Base-by-base conservation (phyloP, 441 rosid genomes). In the Mallotus repandus region DNA sequence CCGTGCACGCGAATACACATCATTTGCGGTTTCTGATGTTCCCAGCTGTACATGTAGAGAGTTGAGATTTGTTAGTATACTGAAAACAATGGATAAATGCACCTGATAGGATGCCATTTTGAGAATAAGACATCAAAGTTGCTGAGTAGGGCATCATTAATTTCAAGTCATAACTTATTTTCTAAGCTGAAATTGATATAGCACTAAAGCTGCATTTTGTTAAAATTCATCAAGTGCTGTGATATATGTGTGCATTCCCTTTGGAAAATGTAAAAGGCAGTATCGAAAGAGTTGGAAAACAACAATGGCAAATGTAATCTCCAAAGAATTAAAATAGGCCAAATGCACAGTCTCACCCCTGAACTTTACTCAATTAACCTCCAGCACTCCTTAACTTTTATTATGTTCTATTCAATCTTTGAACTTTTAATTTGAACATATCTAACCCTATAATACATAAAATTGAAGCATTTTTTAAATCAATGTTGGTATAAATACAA, bases 1-100 rank as follows among this genome's bases (percentile, higher is more conserved):
- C 68, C 87, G 82, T 4, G 98, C 97, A 0, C 96, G 94, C 94
- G 96, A 91, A 62, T 81, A 70, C 63, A 94, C 86, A 0, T 88
- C 91, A 22, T 76, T 75, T 13, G 89, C 86, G 0, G 89, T 87
- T 81, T 91, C 96, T 15, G 98, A 85, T 41, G 94, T 95, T 74
- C 97, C 99, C 80, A 86, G 72, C 99, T 95, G 91, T 67, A 57
- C 63, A 57, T 72, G 16, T 16, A 64, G 25, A 57, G 56, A 55
- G 50, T 76, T 53, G 21, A 65, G n/a, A 32, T 21, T 52, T 4
- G 66, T 21, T 48, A 45, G 7, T 55, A 57, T 50, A 50, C 0
- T 19, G 19, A 57, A 25, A 32, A 4, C 10, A 11, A 55, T 54
- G 4, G 25, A 64, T 22, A 14, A 15, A 54, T n/a, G 46, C 75